These are phyloP conservation scores for Anisodus acutangulus DNA, from an alignment of 257 asterid species.

Conservation along the genomic window DNA sequence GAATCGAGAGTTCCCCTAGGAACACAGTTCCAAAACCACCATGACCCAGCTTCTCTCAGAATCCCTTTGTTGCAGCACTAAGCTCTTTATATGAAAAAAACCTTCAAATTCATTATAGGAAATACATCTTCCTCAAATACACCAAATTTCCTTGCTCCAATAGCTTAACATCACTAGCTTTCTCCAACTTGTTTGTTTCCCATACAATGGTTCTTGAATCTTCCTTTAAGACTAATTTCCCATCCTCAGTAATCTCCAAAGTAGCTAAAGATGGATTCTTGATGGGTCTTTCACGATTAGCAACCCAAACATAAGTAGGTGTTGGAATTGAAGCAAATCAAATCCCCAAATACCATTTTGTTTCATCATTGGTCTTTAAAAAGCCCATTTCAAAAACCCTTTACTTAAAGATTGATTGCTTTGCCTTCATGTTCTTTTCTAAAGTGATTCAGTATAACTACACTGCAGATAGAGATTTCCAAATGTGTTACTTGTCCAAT, in stretches of 20 bases:
- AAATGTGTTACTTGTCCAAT: no score
- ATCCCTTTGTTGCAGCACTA: constrained; percentile 67
- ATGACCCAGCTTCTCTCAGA: constrained; percentile 80
- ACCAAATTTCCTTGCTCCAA: constrained; percentile 69
- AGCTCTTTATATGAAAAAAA: constrained; percentile 74
- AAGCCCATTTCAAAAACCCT: constrained; percentile 53
- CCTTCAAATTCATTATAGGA: constrained; percentile 47
- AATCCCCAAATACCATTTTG: constrained; percentile 72
- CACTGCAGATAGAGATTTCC: no score
- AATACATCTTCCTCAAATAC: no score
- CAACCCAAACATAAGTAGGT: constrained; percentile 76
- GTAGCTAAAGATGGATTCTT: constrained; percentile 48
- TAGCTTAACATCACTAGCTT: constrained; percentile 51
- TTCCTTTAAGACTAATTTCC: constrained; percentile 55
- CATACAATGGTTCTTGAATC: constrained; percentile 49
- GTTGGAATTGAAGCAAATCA: constrained; percentile 72
- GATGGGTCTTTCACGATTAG: constrained; percentile 69
- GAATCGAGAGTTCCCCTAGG: constrained; percentile 61
- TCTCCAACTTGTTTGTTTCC: constrained; percentile 56
- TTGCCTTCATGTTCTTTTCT: no score
- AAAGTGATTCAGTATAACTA: no score
- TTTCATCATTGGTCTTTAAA: constrained; percentile 53
- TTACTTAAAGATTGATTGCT: no score
- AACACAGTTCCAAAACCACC: constrained; percentile 89
- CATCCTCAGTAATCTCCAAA: constrained; percentile 51